Base-by-base conservation (phyloP, 2,329 filamentous ascomycete genomes). In the Colletotrichum sp. region DNA sequence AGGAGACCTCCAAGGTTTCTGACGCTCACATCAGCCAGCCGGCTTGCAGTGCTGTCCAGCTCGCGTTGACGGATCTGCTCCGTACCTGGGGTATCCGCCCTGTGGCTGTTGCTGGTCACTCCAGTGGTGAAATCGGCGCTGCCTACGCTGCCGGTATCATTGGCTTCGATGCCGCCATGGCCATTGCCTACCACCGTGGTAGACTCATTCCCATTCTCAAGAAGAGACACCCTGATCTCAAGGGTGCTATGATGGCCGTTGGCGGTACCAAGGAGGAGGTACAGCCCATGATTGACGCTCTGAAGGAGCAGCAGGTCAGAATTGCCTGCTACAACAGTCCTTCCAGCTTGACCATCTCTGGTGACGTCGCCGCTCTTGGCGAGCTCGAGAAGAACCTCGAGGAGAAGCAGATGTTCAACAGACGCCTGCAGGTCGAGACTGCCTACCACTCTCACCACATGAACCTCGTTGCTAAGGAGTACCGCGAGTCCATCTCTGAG, bases 391-490 rank as follows among this genome's bases (percentile, higher is more conserved):
- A 77, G 7, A 79, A 80, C 48, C 76, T 87, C 18, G 83, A 88
- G 61, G 81, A 73, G 16, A 73, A 76, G 71, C 70, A 73, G 55
- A 79, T 88, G 18, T 90, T 91, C 79, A 86, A 87, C 73, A 85
- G 86, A 38, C 86, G 86, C 30, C 84, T 90, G 4, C 84, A 85
- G 7, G 86, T 90, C 5, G 86, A 88, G 18, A 85, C 87, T 18
- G 89, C 89, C 1, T 91, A 91, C 62, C 90, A 91, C 79, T 91
- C 89, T 0, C 83, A 86, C 43, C 88, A 90, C 76, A 90, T 91
- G 89, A 84, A 87, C 64, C 80, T 86, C 3, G 83, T 90, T 2
- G 86, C 88, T 2, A 69, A 74, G 48, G 70, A 69, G 13, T 77
- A 77, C 28, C 83, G 85, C 48, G 79, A 81, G 1, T 85, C 84